Base-by-base conservation (phyloP, 306 rosid species). In the Carpinus fangiana region DNA sequence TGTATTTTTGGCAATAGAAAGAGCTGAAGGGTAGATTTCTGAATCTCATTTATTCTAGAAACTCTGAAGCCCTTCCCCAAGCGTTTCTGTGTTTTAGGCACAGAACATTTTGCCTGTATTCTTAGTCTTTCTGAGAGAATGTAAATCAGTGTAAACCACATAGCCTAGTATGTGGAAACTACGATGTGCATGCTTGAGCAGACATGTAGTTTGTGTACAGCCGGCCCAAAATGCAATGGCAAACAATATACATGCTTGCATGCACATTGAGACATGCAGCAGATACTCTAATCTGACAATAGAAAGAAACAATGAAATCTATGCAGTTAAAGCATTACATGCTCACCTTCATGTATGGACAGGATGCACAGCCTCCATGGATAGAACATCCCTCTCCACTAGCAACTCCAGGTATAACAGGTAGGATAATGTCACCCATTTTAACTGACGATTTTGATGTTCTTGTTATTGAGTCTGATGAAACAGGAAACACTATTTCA, bases 281-380 rank as follows among this genome's bases (percentile, higher is more conserved):
- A 74, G 43, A 21, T 18, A 21, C 61, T 62, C n/a, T 64, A 48
- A 48, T 48, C 62, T 47, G 36, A 60, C 41, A 70, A 79, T 48
- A 41, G 56, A 72, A 54, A 46, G 18, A 70, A 74, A 74, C 59
- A 78, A 6, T n/a, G 14, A 41, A 41, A 81, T 76, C 59, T 75
- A 62, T 46, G 47, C 41, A 45, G 46, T 45, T 7, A 11, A 71
- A 53, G 78, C 68, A 72, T 12, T 8, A 73, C 21, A 50, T 21
- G 70, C 85, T 78, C 67, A 95, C 99, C 97, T 95, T 95, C 99
- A 95, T 93, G 87, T 93, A 95, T 23, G 99, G 99, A 87, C 99
- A 95, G 68, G 99, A 95, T 31, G 99, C 99, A 72, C 99, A 95
- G 51, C 99, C 97, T 46, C 98, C 98, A 36, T 95, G 91, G 78